Base-by-base conservation (phyloP, 208 protist genomes). In the Leishmania braziliensis region DNA sequence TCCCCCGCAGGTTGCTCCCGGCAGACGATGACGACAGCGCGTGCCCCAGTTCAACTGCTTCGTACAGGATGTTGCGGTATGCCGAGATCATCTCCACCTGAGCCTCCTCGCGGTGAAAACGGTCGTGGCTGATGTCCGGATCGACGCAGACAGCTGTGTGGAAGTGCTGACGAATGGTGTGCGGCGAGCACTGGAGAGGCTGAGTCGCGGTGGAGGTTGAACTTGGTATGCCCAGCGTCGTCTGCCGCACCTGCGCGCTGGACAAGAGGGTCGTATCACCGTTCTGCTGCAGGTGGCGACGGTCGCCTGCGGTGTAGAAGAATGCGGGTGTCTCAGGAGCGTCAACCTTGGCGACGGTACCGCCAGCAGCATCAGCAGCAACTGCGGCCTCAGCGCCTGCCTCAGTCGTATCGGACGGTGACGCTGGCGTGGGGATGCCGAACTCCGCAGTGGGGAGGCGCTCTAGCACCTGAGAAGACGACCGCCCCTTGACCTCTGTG, bases 11-110 rank as follows among this genome's bases (percentile, higher is more conserved):
- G 51, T 62, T 65, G 26, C 82, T 50, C 5, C 39, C 56, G 23
- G 54, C 74, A 53, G 74, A 46, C 16, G 56, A 8, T 16, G 23
- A 43, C 23, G 48, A 23, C 29, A 12, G 23, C 14, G 73, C 33
- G 33, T 36, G 74, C 10, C 80, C 83, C 46, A 96, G 26, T 81
- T 97, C 93, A 16, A 79, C 85, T 5, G 91, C 91, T 76, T 97
- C 95, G 69, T 93, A 96, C 18, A 97, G 78, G 53, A 97, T 89
- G 75, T 97, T 97, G 63, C 95, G 92, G 73, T 96, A 97, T 18
- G 88, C 92, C 26, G 91, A 88, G 51, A 96, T 97, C 89, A 97
- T 86, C 87, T 97, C 93, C 66, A 96, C 95, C 88, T 97, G 91
- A 33, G 93, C 95, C 89, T 97, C 95, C 78, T 95, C 92, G 9